A percentile compares a stretch with the other conserved stretches of the same genome.
Conservation (phyloP, 345 rosid species). For the Brassica cretica region DNA sequence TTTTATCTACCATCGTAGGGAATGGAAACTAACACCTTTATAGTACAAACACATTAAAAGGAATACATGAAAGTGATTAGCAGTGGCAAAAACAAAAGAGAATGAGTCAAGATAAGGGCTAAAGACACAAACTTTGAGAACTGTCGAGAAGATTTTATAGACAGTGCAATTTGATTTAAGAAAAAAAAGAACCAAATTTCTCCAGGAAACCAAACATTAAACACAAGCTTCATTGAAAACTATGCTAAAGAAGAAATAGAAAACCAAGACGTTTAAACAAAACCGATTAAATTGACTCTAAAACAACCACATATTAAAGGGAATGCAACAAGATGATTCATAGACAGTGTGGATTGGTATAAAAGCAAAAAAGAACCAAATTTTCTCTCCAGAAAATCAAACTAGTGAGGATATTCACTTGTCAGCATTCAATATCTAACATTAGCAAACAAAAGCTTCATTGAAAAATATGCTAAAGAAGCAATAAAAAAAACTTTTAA, state of each 20-base stretch:
- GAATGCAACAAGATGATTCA: too few relatives aligned
- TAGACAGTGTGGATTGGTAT: too few relatives aligned
- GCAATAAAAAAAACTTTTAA: too few relatives aligned
- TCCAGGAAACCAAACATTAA: background rate
- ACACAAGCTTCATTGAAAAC: background rate
- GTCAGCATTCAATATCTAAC: too few relatives aligned
- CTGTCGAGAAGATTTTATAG: too few relatives aligned
- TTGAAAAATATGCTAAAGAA: too few relatives aligned
- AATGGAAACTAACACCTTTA: background rate
- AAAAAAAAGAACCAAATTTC: background rate
- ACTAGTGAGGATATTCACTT: too few relatives aligned
- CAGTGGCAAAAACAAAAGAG: background rate
- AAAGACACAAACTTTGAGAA: background rate
- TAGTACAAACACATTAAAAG: background rate
- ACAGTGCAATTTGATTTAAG: background rate
- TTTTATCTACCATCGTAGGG: background rate
- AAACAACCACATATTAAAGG: too few relatives aligned
- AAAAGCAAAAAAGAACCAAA: too few relatives aligned
- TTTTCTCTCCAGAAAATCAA: too few relatives aligned
- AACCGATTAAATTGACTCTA: background rate
- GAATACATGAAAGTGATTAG: background rate
- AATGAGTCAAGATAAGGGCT: background rate
- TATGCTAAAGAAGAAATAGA: background rate
- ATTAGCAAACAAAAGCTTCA: too few relatives aligned
- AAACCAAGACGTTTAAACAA: background rate